Base-by-base conservation (phyloP, 345 rosid genomes). In the Dipteronia sinensis region DNA sequence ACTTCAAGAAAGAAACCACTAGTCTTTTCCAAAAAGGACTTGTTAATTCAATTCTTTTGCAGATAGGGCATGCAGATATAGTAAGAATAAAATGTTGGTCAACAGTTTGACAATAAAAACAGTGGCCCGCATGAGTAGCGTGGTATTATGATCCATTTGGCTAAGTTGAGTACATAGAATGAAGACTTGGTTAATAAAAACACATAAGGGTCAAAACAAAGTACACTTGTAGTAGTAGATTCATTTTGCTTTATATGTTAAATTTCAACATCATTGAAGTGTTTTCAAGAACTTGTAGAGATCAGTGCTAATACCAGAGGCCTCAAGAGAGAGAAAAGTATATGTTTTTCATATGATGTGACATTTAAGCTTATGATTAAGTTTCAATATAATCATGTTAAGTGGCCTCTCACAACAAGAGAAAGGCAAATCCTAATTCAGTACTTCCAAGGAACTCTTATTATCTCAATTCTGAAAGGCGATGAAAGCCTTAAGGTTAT, bases 1-100 rank as follows among this genome's bases (percentile, higher is more conserved):
- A 25, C 49, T 2, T 72, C 65, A 73, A 42, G 23, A 40, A 61
- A 74, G 20, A 62, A 61, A 74, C 44, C 71, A 49, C 25, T 51
- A 75, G 59, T 65, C 44, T 20, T 73, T 61, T 6, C 7, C 62
- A 29, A 38, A 29, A 34, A 15, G n/a, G 20, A 59, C 34, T 13
- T 46, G 55, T 20, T 29, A 23, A 47, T 11, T 51, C 31, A 65
- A 1, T n/a, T 20, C 55, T 9, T 72, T 40, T 22, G 49, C 65
- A 40, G 27, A 13, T 40, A 31, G 61, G 71, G 20, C 59, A 49
- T 25, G 16, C 70, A 46, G 2, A 13, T 40, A 16, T 51, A 64
- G 20, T 19, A 16, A 17, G 23, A 62, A 75, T 59, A n/a, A 75
- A 44, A 65, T 1, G 2, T 53, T 31, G 2, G 22, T 51, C 71